Base-by-base conservation (phyloP, 768 basidiomycete species). In the Panaeolus cyanescens region DNA sequence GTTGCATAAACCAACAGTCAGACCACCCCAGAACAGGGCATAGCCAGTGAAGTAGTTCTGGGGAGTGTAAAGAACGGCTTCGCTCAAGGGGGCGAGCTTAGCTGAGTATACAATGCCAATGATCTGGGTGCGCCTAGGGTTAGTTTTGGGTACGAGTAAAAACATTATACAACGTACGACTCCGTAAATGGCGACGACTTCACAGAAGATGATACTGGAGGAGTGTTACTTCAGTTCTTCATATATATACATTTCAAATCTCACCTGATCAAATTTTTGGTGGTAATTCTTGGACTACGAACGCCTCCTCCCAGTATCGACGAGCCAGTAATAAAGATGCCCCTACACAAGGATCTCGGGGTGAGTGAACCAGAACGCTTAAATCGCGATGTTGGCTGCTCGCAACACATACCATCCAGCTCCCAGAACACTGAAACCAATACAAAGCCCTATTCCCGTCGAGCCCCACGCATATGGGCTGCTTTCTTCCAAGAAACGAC, bases 121-220 rank as follows among this genome's bases (percentile, higher is more conserved):
- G 68, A 97, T 97, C 92, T 93, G 40, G 2, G 9, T 20, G 28
- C 55, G 28, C 22, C 55, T 25, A 34, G 12, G 20, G 64, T 53
- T 30, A 59, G 42, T 55, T 42, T 54, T 54, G 30, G 19, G 42
- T n/a, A 36, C 22, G 50, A 45, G 4, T 34, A 56, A 39, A 53
- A 28, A 17, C 54, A 54, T 19, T 40, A 20, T 28, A 25, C 39
- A 3, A 82, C 91, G 62, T 76, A 95, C 93, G 56, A 94, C 93
- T 60, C 92, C 97, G 78, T 99, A 99, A 71, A 99, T 99, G 61
- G 96, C 97, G 30, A 99, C 96, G 70, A 98, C 97, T 80, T 99
- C 96, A 75, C 96, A 98, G 83, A 99, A 98, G 70, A 99, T 98
- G 80, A 99, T 95, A 67, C 96, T 98, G 69, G 9, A 30, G 15